Conservation (phyloP, 2,329 filamentous ascomycete genomes). For the Drechslerella coelobrocha region DNA sequence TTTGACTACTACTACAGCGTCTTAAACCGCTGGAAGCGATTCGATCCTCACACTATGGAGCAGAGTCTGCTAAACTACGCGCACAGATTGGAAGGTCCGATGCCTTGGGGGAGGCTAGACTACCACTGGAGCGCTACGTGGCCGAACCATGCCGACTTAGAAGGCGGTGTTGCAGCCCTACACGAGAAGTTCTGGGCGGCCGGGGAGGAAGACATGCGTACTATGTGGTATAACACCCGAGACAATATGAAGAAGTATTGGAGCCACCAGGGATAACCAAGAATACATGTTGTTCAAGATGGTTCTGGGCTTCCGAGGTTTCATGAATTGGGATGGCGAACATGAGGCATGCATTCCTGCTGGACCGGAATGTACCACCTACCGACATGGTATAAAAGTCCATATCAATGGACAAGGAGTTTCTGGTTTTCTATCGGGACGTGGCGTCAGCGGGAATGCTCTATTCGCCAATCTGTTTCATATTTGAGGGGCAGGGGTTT, state of each 20-base stretch:
- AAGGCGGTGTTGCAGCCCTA: constrained; percentile 57
- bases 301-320: background rate
- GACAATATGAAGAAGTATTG: constrained; percentile 45
- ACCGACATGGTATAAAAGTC: constrained; percentile 1
- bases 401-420: too few relatives aligned
- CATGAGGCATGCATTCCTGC: constrained; percentile 30
- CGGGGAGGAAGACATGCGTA: constrained; percentile 52
- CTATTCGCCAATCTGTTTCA: constrained; percentile 26
- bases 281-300: background rate
- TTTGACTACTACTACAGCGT: constrained; percentile 59
- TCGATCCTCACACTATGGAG: constrained; percentile 59
- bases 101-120: constrained; percentile 60
- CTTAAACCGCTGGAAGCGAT: constrained; percentile 57
- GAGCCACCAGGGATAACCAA: constrained; percentile 30
- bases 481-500: background rate
- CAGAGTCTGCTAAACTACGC: constrained; percentile 62
- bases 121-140: constrained; percentile 59
- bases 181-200: constrained; percentile 59
- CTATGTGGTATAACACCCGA: constrained; percentile 35
- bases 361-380: constrained; percentile 34
- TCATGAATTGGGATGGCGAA: background rate
- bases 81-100: constrained; percentile 58
- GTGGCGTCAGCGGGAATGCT: constrained; percentile 34
- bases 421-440: background rate
- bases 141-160: constrained; percentile 57